Evolutionary conservation across 768 basidiomycete species (phyloP), one percentile per base, ranked within the genome.

Genomic region (Tylopilus rubrobrunneus): DNA sequence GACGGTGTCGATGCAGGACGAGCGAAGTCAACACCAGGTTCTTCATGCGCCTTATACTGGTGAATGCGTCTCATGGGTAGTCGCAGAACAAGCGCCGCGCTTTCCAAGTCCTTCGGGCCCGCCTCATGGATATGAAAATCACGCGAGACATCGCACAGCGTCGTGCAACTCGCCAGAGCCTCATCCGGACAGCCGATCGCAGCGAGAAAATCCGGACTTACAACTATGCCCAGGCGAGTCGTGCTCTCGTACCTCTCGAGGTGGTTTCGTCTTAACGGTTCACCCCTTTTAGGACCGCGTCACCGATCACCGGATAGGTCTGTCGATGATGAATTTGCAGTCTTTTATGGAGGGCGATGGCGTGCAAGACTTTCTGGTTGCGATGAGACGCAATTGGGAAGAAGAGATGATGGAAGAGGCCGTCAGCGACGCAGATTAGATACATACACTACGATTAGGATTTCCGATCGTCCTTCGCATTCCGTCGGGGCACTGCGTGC

Each of bases 1-100:
- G 51, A 89, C 87, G 1, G 96, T 98, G 9, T 94, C 93, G 8
- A 98, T 98, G 91, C 97, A 99, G 73, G 95, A 99, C 64, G 93
- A 95, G 60, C 82, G 97, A 7, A 92, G 88, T 67, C 97, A 99
- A 64, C 96, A 98, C 69, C 88, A 92, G 76, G 92, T 92, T 53
- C 17, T 2, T 31, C 25, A 40, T 14, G 7, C 10, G 10, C 23
- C n/a, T 9, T 0, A 6, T 27, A 12, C 25, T 17, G 19, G 27
- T 50, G 27, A 51, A 21, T 12, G 15, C 21, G 14, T 23, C 14
- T 27, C 5, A 5, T 10, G 25, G 1, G 3, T 39, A 23, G 23
- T 31, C 21, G 5, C 48, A 98, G 91, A 98, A 99, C 64, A 86
- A 84, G 59, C 83, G 89, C n/a, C 85, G 90, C 49, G 97, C 97